Evolutionary conservation across 768 basidiomycete genomes (phyloP).

Genomic region (Tylopilus sp.): DNA sequence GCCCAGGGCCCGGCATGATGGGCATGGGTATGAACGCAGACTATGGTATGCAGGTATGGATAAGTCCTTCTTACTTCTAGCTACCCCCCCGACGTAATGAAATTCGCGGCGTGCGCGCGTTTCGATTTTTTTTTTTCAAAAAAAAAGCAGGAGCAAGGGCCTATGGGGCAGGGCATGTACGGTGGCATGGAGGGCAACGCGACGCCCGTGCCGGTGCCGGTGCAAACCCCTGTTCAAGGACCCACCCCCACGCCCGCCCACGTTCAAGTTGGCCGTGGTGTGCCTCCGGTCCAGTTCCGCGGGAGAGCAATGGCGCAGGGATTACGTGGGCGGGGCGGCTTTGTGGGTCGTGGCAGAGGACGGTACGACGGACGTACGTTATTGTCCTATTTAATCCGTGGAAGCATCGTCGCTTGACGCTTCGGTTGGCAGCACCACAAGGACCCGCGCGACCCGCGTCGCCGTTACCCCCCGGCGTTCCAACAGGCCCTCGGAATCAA

Average conservation of each 20-base stretch:
- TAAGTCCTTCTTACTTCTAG: slow-evolving; percentile 28
- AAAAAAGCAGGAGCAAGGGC: slow-evolving; percentile 57
- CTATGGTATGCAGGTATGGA: slow-evolving; percentile 70
- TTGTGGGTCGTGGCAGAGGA: slow-evolving; percentile 36
- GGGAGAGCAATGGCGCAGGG: slow-evolving; percentile 42
- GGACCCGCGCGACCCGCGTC: slow-evolving; percentile 74
- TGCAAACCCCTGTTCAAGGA: slow-evolving; percentile 31
- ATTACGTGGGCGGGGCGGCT: slow-evolving; percentile 44
- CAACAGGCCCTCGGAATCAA: slow-evolving; percentile 84
- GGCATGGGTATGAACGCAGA: slow-evolving; percentile 69
- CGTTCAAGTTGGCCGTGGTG: slow-evolving; percentile 29
- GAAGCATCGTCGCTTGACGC: background rate
- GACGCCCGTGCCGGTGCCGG: slow-evolving; percentile 45
- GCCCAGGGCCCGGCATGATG: slow-evolving; percentile 56
- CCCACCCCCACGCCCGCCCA: slow-evolving; percentile 31
- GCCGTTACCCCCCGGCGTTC: slow-evolving; percentile 81
- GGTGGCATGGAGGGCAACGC: slow-evolving; percentile 55
- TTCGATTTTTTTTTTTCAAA: slow-evolving; percentile 6
- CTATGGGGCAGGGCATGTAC: slow-evolving; percentile 69
- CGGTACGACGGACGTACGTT: slow-evolving; percentile 40
- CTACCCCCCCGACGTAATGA: slow-evolving; percentile 32
- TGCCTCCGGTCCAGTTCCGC: slow-evolving; percentile 40
- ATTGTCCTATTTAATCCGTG: slow-evolving; percentile 3
- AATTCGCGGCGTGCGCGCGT: slow-evolving; percentile 32
- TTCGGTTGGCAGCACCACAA: slow-evolving; percentile 34